These are phyloP conservation scores for Ogataea zsoltii DNA, from an alignment of 805 yeast species.

Conservation along the genomic window DNA sequence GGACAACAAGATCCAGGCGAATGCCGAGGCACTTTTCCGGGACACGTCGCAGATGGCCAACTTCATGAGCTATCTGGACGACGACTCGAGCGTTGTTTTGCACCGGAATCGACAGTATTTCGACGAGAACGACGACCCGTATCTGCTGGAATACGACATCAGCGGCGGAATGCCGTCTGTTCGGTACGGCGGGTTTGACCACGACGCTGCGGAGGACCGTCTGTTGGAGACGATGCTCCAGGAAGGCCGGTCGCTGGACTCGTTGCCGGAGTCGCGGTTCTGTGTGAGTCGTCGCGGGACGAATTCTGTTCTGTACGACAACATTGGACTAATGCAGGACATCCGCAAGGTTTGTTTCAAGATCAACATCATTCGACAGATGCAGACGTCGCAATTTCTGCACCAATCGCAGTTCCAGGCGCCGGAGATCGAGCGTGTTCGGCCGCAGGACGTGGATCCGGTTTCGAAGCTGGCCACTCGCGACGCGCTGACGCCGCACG, in stretches of 20 bases:
- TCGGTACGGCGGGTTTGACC: conserved; percentile 48
- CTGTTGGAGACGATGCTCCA: conserved; percentile 40
- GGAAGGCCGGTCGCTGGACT: conserved; percentile 34
- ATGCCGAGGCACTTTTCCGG: conserved; percentile 70
- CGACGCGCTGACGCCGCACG: conserved; percentile 56
- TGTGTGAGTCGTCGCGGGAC: conserved; percentile 55
- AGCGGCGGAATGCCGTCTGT: conserved; percentile 77
- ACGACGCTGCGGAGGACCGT: conserved; percentile 46
- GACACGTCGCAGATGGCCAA: conserved; percentile 68
- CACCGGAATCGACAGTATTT: conserved; percentile 37
- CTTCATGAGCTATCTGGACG: conserved; percentile 48
- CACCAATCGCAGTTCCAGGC: conserved; percentile 73
- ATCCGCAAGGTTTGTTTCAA: conserved; percentile 86
- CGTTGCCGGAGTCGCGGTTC: conserved; percentile 41
- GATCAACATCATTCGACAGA: conserved; percentile 81
- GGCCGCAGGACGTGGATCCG: conserved; percentile 75
- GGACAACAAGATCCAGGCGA: conserved; percentile 55
- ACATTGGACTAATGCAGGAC: conserved; percentile 80
- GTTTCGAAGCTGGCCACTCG: conserved; percentile 72
- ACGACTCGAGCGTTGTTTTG: conserved; percentile 33
- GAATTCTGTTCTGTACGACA: conserved; percentile 57
- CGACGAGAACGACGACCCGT: conserved; percentile 60
- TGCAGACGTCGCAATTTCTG: conserved; percentile 80
- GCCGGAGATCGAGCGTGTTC: conserved; percentile 62
- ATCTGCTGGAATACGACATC: conserved; percentile 80